phyloP scores from a whole-genome alignment of 371 early-diverging fungal species.

The Lichtheimia ramosa region DNA sequence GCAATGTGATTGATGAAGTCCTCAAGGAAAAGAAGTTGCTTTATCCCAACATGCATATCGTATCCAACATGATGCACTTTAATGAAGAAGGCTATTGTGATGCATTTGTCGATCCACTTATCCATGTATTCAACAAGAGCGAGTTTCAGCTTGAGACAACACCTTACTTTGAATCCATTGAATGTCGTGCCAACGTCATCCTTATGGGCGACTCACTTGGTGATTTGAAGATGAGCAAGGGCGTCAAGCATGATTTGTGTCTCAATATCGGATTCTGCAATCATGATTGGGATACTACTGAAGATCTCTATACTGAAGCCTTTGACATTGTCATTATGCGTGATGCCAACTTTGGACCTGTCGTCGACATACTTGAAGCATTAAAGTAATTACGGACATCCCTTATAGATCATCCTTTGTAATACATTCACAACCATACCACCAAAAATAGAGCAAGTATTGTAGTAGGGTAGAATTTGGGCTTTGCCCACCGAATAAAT shows the following conservation, averaged over 20 bases:
- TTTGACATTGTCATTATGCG: constrained; percentile 74
- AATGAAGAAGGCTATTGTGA: constrained; percentile 49
- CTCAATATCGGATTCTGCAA: constrained; percentile 75
- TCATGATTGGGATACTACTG: constrained; percentile 54
- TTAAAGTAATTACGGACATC: not conserved
- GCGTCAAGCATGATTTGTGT: constrained; percentile 53
- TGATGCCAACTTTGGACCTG: constrained; percentile 58
- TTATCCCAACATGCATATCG: constrained; percentile 65
- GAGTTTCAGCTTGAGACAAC: constrained; percentile 57
- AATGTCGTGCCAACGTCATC: constrained; percentile 57
- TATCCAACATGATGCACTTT: constrained; percentile 75
- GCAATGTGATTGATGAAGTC: constrained; percentile 66
- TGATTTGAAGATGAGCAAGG: constrained; percentile 74
- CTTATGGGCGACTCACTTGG: constrained; percentile 76
- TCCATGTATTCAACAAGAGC: constrained; percentile 80
- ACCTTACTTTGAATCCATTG: constrained; percentile 36
- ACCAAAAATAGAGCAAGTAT: no score
- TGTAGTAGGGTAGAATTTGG: no score
- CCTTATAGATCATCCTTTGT: not conserved
- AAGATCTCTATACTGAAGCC: constrained; percentile 51
- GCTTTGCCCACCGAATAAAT: no score
- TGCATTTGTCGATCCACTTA: constrained; percentile 65
- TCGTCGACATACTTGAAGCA: constrained; percentile 40
- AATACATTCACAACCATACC: no score
- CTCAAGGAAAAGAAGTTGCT: constrained; percentile 38